Evolutionary conservation across 768 basidiomycete genomes (phyloP), one percentile per base, ranked within the genome.

Genomic region (Xerocomus brunneocitrinus): DNA sequence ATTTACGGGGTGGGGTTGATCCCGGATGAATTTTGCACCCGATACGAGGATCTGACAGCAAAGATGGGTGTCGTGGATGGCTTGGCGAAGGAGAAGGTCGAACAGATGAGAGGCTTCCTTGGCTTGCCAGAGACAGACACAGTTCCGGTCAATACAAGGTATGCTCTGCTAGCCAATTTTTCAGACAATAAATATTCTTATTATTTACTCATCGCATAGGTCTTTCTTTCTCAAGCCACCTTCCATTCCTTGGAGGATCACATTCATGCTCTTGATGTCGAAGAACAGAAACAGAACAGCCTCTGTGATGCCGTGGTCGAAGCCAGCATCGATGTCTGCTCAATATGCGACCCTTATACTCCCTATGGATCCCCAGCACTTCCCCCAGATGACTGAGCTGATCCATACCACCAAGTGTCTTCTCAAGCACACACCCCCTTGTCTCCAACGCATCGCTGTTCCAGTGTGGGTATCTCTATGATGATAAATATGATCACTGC

Each of bases 181-280:
- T 16, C 13, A 36, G 7, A 36, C 36, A 13, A 10, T 7, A 27
- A 14, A 1, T 14, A 53, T 52, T 48, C 49, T 62, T 19, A 53
- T 13, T 1, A 1, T 16, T 45, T 36, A 53, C 43, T 46, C n/a
- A 3, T 49, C 2, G 10, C 9, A 1, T 59, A 97, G 94, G 86
- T 95, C 42, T 98, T 91, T 79, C 71, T 99, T 3, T 89, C 87
- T 0, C 93, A 95, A 62, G 57, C 63, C 0, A 88, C 89, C 0
- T 98, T 98, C 80, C 91, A 92, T 57, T 74, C 78, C 2, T 81
- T 98, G n/a, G 95, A 98, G 66, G 91, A 99, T 63, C 81, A 83
- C 3, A 75, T 98, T 10, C 85, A 95, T 7, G 77, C 85, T 0
- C 78, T 79, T 14, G 95, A 98, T 48, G 83, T 82, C 7, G 91